These are phyloP conservation scores for Lablab purpureus DNA, from an alignment of 306 rosid species.

Conservation along the genomic window DNA sequence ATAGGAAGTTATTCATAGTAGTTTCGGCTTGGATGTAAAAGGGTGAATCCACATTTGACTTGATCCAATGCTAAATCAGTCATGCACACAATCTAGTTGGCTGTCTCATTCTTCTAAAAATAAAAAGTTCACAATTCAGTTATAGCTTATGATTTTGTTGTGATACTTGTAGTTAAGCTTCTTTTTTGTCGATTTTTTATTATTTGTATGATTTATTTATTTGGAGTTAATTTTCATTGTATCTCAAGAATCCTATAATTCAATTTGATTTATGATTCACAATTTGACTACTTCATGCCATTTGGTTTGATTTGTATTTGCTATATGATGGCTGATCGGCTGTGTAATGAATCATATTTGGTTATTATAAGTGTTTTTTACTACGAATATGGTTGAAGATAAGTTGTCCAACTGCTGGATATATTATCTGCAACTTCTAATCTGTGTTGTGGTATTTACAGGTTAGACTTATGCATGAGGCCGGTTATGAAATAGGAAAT, in stretches of 20 bases:
- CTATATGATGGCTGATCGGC: slow-evolving; percentile 1
- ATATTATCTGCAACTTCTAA: slow-evolving; percentile 27
- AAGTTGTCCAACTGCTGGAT: neutral
- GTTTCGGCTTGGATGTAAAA: no score
- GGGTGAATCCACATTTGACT: no score
- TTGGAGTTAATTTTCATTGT: neutral
- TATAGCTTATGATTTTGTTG: neutral
- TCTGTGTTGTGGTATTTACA: slow-evolving; percentile 47
- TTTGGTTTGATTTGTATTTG: slow-evolving; percentile 21
- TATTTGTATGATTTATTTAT: neutral
- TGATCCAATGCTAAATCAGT: no score
- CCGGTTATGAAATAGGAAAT: slow-evolving; percentile 92
- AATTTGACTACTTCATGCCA: neutral
- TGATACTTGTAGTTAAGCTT: neutral
- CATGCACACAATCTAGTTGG: no score
- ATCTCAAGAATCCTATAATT: neutral
- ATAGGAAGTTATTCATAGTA: no score
- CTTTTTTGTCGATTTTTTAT: neutral
- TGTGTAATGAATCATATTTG: neutral
- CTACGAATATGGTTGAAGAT: slow-evolving; percentile 30
- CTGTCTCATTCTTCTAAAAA: neutral
- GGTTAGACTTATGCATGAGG: slow-evolving; percentile 92
- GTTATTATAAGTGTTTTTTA: slow-evolving; percentile 4
- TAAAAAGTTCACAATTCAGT: neutral
- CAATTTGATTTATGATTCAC: neutral